Percentiles rank a stretch among this genome's conserved stretches.
Conservation (phyloP, 371 early-diverging fungal genomes). For the Lichtheimia corymbifera region DNA sequence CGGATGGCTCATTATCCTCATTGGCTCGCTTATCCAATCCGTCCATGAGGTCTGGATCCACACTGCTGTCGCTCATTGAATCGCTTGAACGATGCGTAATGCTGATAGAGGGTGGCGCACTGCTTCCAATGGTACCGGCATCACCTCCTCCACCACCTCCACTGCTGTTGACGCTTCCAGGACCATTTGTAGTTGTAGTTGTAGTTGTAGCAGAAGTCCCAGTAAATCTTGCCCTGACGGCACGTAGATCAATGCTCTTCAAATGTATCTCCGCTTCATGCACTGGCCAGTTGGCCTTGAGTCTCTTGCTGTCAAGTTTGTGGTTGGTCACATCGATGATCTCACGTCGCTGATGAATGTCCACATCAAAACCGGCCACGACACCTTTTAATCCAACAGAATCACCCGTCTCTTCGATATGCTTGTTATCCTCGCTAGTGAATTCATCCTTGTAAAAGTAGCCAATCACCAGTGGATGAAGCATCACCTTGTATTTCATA, state of each 20-base stretch:
- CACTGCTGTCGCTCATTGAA: slow-evolving; percentile 16
- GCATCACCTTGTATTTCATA: slow-evolving; percentile 48
- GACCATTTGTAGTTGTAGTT: background rate
- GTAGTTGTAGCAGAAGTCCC: background rate
- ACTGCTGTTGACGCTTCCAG: slow-evolving; percentile 4
- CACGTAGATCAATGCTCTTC: slow-evolving; percentile 48
- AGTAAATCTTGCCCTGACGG: slow-evolving; percentile 31
- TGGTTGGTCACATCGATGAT: slow-evolving; percentile 25
- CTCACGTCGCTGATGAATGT: slow-evolving; percentile 51
- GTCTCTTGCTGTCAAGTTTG: slow-evolving; percentile 36
- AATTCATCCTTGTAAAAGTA: slow-evolving; percentile 45
- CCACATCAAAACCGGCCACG: slow-evolving; percentile 43
- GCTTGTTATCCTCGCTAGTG: slow-evolving; percentile 7
- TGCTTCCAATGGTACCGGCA: too few species aligned
- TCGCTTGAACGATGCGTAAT: slow-evolving; percentile 1
- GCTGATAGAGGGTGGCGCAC: too few species aligned
- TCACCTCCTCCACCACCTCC: background rate
- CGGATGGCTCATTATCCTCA: slow-evolving; percentile 41
- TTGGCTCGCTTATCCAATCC: slow-evolving; percentile 31
- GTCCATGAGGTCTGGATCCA: slow-evolving; percentile 36
- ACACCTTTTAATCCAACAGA: slow-evolving; percentile 48
- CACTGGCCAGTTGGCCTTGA: slow-evolving; percentile 51
- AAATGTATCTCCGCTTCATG: slow-evolving; percentile 53
- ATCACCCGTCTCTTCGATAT: slow-evolving; percentile 34
- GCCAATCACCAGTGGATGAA: slow-evolving; percentile 41